These are phyloP conservation scores for Malus hybrid DNA, from an alignment of 331 rosid species.

Conservation along the genomic window DNA sequence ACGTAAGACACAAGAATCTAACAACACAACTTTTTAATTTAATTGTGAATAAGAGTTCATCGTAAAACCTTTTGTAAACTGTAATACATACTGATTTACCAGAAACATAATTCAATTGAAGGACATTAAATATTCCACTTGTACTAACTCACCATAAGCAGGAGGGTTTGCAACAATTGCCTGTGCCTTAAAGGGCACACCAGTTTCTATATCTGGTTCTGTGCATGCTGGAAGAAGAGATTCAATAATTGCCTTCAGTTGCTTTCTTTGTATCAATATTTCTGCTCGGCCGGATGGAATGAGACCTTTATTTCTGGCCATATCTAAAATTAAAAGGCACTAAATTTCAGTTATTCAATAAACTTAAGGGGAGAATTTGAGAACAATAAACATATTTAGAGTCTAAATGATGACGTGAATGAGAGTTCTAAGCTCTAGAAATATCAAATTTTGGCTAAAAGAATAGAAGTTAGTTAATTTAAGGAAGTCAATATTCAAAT, in stretches of 20 bases:
- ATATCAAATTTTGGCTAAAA: not conserved
- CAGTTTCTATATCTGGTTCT: conserved; percentile 77
- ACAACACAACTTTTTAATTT: not conserved
- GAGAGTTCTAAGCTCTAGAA: not conserved
- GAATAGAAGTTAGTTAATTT: not conserved
- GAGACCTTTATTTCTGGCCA: conserved; percentile 94
- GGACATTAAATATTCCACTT: conserved; percentile 14
- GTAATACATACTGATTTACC: not conserved
- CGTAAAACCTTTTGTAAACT: not conserved
- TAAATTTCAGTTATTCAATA: conserved; percentile 4
- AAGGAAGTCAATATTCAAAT: not conserved
- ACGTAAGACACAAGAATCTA: not conserved
- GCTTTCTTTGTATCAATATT: conserved; percentile 72
- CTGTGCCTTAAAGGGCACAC: conserved; percentile 72
- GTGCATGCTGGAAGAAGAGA: conserved; percentile 98
- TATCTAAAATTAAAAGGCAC: conserved; percentile 39
- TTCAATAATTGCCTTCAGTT: conserved; percentile 70
- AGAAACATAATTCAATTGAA: conserved; percentile 14
- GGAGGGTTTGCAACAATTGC: conserved; percentile 97
- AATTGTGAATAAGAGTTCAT: not conserved
- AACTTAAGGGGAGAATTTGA: not conserved
- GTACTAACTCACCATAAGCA: conserved; percentile 70
- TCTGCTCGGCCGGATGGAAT: conserved; percentile 84
- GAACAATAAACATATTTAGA: not conserved
- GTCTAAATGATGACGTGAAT: not conserved